Base-by-base conservation (phyloP, 139 green algal species). In the Volvox reticuliferus region DNA sequence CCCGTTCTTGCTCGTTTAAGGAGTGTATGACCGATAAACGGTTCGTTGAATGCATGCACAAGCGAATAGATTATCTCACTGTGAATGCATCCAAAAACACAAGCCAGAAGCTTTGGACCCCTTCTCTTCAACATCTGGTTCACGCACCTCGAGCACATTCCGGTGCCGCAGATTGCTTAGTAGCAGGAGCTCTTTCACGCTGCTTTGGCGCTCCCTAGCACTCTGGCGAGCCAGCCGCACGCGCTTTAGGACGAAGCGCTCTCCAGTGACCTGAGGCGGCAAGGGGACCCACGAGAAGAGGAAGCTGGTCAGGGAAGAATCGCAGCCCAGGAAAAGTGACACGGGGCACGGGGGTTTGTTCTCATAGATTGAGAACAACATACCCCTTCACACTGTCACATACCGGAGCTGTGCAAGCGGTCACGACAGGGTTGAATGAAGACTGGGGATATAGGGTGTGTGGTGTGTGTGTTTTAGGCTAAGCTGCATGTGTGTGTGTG, bases 211-310 rank as follows among this genome's bases (percentile, higher is more conserved):
- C 78, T 93, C 91, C 50, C 90, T 68, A 79, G 84, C 76, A 33
- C 30, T 91, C 67, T 93, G 91, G 0, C 91, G 81, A 0, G 92
- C 92, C 9, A 94, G 73, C 3, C 77, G 78, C 55, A 94, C 89
- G n/a, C 83, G 82, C 68, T 94, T 93, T 1, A 93, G 82, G 21
- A 93, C 88, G 50, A 76, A 93, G n/a, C 83, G 83, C 36, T 87
- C 73, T 18, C 89, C 83, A 1, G 83, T 86, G 6, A 82, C 89
- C 89, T 92, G 83, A 3, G 16, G 21, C 17, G 2, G 76, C 71
- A 6, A 30, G 1, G 22, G 71, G 14, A 37, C 2, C 21, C 71
- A 78, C 24, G 71, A 79, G 71, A 32, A 55, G 2, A 14, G 14
- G 33, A 36, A 37, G 36, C 71, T 37, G 33, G 71, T n/a, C 21